Percentiles rank a stretch among this genome's conserved stretches.
phyloP scores from a whole-genome alignment of 441 rosid genomes.

The Omphalea diandra region DNA sequence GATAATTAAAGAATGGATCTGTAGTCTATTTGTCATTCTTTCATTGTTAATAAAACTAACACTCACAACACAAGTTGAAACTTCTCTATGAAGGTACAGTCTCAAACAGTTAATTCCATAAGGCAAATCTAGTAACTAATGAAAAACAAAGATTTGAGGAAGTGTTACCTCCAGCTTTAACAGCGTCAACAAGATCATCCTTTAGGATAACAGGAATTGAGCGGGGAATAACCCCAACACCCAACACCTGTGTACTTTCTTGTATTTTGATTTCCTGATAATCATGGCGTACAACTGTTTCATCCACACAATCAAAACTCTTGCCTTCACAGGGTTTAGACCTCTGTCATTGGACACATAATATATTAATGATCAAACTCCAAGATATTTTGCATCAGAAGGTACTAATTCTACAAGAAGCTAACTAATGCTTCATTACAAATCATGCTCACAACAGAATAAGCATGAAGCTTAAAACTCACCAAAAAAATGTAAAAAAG shows the following conservation, averaged over 20 bases:
- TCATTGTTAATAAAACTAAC: background rate
- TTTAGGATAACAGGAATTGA: conserved; percentile 71
- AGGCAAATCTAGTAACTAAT: conserved; percentile 1
- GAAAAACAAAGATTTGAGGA: conserved; percentile 16
- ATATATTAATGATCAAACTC: conserved; percentile 12
- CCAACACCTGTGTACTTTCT: conserved; percentile 89
- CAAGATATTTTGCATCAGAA: conserved; percentile 1
- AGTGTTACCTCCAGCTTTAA: conserved; percentile 92
- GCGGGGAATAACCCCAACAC: conserved; percentile 97
- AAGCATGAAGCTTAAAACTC: conserved; percentile 3
- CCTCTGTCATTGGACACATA: conserved; percentile 47
- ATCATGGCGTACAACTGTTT: conserved; percentile 73
- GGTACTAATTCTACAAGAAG: conserved; percentile 1
- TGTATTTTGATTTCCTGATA: conserved; percentile 97
- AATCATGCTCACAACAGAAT: background rate
- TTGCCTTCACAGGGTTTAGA: conserved; percentile 75
- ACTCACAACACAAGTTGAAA: background rate
- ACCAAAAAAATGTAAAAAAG: background rate
- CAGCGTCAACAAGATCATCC: conserved; percentile 96
- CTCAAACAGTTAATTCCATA: background rate
- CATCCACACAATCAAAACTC: conserved; percentile 64
- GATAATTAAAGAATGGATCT: background rate
- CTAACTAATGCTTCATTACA: background rate
- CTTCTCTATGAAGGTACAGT: background rate
- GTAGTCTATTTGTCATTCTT: background rate